phyloP scores from a whole-genome alignment of 1,139 yeast genomes.

The Saccharomyces hybrid region DNA sequence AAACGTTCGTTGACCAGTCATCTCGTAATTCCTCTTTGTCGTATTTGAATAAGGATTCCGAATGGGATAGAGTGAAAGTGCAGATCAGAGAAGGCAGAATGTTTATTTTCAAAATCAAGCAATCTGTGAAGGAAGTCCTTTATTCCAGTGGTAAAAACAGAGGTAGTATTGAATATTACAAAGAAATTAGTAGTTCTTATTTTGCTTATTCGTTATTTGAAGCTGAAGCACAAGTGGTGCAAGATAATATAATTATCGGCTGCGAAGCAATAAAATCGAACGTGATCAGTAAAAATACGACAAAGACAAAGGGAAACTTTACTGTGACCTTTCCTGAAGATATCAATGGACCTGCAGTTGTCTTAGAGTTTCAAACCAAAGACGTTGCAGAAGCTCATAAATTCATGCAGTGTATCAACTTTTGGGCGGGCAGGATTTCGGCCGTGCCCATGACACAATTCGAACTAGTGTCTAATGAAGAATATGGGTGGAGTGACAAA shows the following conservation, averaged over 20 bases:
- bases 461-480: conserved; percentile 61
- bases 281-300: conserved; percentile 8
- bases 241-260: conserved; percentile 22
- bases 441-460: conserved; percentile 54
- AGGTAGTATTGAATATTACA: conserved; percentile 31
- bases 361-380: conserved; percentile 40
- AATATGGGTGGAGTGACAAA: conserved; percentile 67
- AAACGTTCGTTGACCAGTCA: neutral
- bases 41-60: conserved; percentile 15
- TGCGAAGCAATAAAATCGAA: conserved; percentile 3
- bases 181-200: conserved; percentile 14
- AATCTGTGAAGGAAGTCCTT: conserved; percentile 3
- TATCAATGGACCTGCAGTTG: conserved; percentile 24
- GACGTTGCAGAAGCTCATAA: conserved; percentile 62
- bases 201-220: conserved; percentile 21
- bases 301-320: conserved; percentile 28
- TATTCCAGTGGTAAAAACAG: conserved; percentile 18
- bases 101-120: conserved; percentile 15
- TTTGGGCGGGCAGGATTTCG: conserved; percentile 83
- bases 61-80: conserved; percentile 20
- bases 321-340: conserved; percentile 33
- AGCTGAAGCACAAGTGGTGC: conserved; percentile 20
- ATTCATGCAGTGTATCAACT: conserved; percentile 71
- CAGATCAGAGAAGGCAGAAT: conserved; percentile 25
- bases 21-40: conserved; percentile 11